phyloP scores from a whole-genome alignment of 2,329 filamentous ascomycete species.

The Cytospora schulzeri region DNA sequence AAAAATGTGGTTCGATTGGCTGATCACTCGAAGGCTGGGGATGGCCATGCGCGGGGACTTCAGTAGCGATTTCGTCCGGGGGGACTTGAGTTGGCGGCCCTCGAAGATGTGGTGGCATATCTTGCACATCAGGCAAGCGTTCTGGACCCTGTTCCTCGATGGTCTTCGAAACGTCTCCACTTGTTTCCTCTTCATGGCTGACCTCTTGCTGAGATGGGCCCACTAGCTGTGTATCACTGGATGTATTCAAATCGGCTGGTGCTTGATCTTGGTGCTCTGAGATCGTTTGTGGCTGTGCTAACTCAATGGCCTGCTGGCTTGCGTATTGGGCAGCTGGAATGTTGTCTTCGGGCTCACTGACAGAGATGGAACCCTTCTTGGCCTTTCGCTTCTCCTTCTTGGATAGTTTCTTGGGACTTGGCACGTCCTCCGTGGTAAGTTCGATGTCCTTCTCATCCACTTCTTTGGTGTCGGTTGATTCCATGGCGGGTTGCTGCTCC shows the following conservation, averaged over 20 bases:
- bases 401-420: slow-evolving; percentile 34
- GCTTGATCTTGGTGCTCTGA: not conserved
- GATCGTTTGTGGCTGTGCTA: not conserved
- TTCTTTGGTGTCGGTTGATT: not conserved
- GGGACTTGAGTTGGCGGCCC: not conserved
- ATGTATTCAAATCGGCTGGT: not conserved
- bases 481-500: not conserved
- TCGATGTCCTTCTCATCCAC: slow-evolving; percentile 8
- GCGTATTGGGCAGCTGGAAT: not conserved
- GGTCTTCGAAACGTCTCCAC: not conserved
- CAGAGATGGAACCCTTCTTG: slow-evolving; percentile 20
- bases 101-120: not conserved
- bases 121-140: slow-evolving; percentile 2
- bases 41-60: not conserved
- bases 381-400: slow-evolving; percentile 33
- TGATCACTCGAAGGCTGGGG: not conserved
- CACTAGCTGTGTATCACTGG: not conserved
- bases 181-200: not conserved
- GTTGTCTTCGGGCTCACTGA: slow-evolving; percentile 9
- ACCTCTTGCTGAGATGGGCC: not conserved
- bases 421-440: slow-evolving; percentile 29
- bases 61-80: not conserved
- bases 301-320: not conserved
- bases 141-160: not conserved
- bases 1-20: not conserved